Percentiles rank a stretch among this genome's conserved stretches.
Conservation (phyloP, 148 eudicot genomes). For the Persicaria maculosa region DNA sequence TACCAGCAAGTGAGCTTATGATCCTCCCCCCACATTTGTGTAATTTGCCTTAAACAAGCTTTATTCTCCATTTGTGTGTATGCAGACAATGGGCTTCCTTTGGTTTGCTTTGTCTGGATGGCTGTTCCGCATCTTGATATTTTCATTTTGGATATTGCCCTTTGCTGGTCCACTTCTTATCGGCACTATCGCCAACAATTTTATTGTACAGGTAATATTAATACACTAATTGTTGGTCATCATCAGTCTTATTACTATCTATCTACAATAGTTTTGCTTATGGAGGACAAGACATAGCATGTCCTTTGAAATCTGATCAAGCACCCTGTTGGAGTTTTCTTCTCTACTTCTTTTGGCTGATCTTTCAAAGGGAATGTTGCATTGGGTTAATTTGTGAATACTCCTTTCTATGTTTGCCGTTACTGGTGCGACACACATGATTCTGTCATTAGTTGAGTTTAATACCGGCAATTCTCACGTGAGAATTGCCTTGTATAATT, state of each 20-base stretch:
- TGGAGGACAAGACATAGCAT: neutral
- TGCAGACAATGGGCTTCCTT: conserved; percentile 79
- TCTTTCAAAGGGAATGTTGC: too few species aligned
- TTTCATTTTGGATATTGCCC: conserved; percentile 78
- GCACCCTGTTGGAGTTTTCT: neutral
- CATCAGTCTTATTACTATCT: neutral
- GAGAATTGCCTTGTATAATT: too few species aligned
- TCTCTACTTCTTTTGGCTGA: neutral
- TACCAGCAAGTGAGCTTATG: too few species aligned
- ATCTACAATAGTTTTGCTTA: neutral
- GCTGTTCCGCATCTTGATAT: conserved; percentile 71
- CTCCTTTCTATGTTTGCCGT: neutral
- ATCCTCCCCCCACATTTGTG: too few species aligned
- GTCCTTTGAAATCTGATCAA: neutral
- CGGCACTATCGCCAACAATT: conserved; percentile 63
- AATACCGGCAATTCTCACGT: too few species aligned
- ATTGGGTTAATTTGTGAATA: neutral
- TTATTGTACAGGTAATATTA: conserved; percentile 70
- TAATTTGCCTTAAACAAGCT: neutral
- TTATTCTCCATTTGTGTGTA: neutral
- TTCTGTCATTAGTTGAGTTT: too few species aligned
- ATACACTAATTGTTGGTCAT: neutral
- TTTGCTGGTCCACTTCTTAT: conserved; percentile 86
- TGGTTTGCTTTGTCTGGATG: conserved; percentile 99
- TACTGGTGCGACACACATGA: neutral